Evolutionary conservation across 441 rosid species (phyloP).

Genomic region (Jatropha podagrica): DNA sequence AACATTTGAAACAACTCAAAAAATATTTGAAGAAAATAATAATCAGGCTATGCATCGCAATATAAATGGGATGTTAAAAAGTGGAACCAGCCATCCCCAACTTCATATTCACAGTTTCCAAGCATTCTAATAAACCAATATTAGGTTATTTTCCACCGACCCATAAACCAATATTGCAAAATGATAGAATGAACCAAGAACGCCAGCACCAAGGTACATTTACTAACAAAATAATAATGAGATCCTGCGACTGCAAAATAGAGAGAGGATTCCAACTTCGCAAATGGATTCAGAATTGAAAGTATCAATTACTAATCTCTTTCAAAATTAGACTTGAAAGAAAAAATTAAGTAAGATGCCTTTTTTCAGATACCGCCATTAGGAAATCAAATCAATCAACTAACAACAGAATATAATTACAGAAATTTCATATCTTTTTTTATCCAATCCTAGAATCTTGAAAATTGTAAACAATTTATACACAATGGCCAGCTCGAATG

Average conservation of each 20-base stretch:
- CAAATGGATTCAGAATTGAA: neutral
- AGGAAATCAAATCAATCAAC: constrained; percentile 11
- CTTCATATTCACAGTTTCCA: constrained; percentile 3
- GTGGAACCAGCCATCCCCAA: neutral
- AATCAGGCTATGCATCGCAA: neutral
- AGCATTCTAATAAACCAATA: neutral
- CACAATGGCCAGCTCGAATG: neutral
- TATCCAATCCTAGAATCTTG: neutral
- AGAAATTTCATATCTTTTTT: neutral
- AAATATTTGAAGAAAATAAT: neutral
- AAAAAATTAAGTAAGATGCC: neutral
- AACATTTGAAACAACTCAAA: neutral
- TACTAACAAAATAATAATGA: too few species aligned
- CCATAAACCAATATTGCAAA: neutral
- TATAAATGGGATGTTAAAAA: neutral
- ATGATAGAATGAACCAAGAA: neutral
- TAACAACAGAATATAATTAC: neutral
- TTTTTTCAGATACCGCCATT: neutral
- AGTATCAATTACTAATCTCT: neutral
- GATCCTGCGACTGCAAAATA: neutral
- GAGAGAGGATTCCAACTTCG: neutral
- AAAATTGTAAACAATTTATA: neutral
- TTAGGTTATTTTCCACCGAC: neutral
- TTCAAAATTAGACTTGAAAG: neutral
- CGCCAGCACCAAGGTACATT: neutral